Evolutionary conservation across 2,329 filamentous ascomycete genomes (phyloP), one percentile per base, ranked within the genome.

Genomic region (Aspergillus sp.): DNA sequence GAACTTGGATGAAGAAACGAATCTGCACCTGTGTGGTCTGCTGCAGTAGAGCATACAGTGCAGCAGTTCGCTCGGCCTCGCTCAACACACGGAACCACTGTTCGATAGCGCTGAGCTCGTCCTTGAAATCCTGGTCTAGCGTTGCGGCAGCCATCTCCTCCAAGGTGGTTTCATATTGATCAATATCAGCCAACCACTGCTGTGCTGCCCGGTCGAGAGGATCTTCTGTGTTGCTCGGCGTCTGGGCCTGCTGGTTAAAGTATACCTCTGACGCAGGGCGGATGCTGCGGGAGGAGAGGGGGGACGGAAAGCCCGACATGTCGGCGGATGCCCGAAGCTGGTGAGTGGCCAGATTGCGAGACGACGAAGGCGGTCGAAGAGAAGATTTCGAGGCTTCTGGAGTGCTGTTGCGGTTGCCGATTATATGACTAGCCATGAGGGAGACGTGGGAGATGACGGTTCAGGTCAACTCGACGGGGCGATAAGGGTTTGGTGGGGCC

Each of bases 11-110:
- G 78, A 99, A 99, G 82, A 99, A 99, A 55, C 95, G 88, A 72
- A 98, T 96, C 79, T 99, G 95, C 61, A 99, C 93, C 78, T 98
- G 95, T 4, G 95, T 99, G 5, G 95, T 98, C 82, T 99, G 95
- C 80, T 99, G 95, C 59, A 99, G 83, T 67, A 99, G 82, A 61
- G 95, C 93, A 75, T 99, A 99, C 58, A 98, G 80, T 49, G 95
- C 95, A 61, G 95, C 95, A 19, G 95, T 99, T 62, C 95, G 86
- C 78, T 99, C 95, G 27, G 95, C 93, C 78, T 98, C 95, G 71
- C 93, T 98, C 64, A 99, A 81, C 54, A 99, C 95, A 61, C 93
- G 89, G 77, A 99, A 99, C 95, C 95, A 99, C 81, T 99, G 95
- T 79, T 99, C 95, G 71, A 99, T 99, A 66, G 95, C 95, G 73